phyloP scores from a whole-genome alignment of 2,329 filamentous ascomycete species.

The Sporothrix euskadiensis region DNA sequence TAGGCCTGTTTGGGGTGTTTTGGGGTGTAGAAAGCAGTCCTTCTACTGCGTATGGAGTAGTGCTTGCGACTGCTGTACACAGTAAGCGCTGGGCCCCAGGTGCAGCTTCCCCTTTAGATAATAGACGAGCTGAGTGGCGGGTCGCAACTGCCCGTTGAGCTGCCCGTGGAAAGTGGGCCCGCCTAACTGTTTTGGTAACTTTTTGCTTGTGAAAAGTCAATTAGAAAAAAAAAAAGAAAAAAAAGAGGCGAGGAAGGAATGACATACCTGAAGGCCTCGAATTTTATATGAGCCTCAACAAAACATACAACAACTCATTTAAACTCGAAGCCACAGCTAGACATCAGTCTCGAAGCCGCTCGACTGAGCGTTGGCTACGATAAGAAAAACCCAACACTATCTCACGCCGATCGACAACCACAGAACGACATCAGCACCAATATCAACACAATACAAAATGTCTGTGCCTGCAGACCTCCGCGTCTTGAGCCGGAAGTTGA shows the following conservation, averaged over 20 bases:
- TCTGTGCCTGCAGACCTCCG: constrained; percentile 59
- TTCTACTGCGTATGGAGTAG: background rate
- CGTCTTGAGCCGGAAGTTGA: constrained; percentile 68
- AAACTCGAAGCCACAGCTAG: background rate
- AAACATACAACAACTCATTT: background rate
- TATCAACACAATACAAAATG: constrained; percentile 38
- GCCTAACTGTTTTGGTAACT: background rate
- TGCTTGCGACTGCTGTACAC: background rate
- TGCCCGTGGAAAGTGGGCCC: constrained; percentile 6
- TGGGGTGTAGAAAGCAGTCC: background rate
- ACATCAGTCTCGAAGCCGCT: background rate
- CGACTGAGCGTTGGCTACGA: background rate
- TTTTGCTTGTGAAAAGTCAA: constrained; percentile 8
- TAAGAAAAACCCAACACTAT: background rate
- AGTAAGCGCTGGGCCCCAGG: background rate
- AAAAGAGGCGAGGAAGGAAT: background rate
- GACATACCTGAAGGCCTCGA: background rate
- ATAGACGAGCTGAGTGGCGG: background rate
- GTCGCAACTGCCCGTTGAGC: constrained; percentile 13
- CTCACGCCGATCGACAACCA: background rate
- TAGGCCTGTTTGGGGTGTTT: background rate
- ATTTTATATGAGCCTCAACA: background rate
- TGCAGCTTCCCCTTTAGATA: background rate
- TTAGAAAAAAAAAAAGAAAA: constrained; percentile 3
- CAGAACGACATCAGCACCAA: background rate